Percentiles rank a stretch among this genome's conserved stretches.
Conservation (phyloP, 202 grass and related monocot genomes). For the Eragrostis tef region DNA sequence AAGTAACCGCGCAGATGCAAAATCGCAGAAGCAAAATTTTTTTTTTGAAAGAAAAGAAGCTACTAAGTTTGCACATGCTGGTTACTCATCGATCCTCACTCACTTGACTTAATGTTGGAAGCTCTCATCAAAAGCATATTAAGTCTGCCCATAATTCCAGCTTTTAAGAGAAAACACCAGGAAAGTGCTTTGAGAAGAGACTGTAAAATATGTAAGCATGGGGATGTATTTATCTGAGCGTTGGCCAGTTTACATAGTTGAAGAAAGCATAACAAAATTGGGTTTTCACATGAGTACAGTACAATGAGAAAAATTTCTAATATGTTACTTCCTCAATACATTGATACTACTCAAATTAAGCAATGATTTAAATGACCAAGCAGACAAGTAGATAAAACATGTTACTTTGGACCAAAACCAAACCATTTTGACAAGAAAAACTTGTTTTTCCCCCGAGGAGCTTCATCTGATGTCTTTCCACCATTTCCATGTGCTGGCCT, state of each 20-base stretch:
- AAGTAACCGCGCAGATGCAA: neutral
- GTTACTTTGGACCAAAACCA: conserved; percentile 67
- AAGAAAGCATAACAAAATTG: neutral
- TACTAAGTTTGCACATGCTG: neutral
- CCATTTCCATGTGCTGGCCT: conserved; percentile 32
- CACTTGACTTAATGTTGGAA: neutral
- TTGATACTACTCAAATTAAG: conserved; percentile 11
- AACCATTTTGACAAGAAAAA: conserved; percentile 67
- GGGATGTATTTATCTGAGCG: conserved; percentile 39
- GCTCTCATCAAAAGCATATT: conserved; percentile 8
- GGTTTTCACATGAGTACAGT: conserved; percentile 32
- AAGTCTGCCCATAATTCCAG: conserved; percentile 5
- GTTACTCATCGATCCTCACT: neutral
- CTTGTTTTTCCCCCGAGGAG: conserved; percentile 57
- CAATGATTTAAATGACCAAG: neutral
- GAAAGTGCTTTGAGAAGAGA: neutral
- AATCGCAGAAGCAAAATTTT: too few relatives aligned
- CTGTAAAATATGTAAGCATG: conserved; percentile 31
- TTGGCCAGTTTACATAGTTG: neutral
- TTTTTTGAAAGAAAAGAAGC: too few relatives aligned
- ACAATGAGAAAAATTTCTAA: neutral
- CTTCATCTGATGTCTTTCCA: conserved; percentile 53
- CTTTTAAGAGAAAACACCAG: neutral
- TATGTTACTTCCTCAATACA: conserved; percentile 4
- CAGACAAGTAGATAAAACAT: neutral